Percentiles rank a stretch among this genome's conserved stretches.
phyloP scores from a whole-genome alignment of 169 alveolate species.

The Cryptosporidium canis region DNA sequence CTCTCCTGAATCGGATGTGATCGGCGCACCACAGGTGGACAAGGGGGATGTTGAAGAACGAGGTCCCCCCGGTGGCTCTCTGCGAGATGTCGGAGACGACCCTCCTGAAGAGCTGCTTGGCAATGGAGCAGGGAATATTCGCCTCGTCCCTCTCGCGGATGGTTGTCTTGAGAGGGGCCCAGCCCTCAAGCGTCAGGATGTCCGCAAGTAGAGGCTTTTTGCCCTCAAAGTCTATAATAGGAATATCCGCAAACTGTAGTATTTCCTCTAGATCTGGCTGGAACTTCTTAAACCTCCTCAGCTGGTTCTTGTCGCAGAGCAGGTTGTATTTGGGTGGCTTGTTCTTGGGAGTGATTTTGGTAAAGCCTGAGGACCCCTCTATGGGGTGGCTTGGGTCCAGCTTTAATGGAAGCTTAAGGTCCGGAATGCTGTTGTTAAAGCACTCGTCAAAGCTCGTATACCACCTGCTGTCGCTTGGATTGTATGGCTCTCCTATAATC shows the following conservation, averaged over 20 bases:
- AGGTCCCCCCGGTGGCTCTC: conserved; percentile 68
- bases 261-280: conserved; percentile 29
- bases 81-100: conserved; percentile 54
- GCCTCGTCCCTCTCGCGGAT: conserved; percentile 13
- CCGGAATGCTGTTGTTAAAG: conserved; percentile 24
- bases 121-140: conserved; percentile 53
- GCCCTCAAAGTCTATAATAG: conserved; percentile 49
- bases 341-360: not conserved
- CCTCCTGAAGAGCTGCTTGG: conserved; percentile 56
- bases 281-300: conserved; percentile 44
- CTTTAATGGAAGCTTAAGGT: conserved; percentile 5
- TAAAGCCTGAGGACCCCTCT: conserved; percentile 36
- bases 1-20: conserved; percentile 41
- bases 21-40: conserved; percentile 66
- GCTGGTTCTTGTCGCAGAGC: conserved; percentile 22
- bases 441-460: conserved; percentile 27
- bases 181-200: conserved; percentile 44
- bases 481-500: conserved; percentile 13
- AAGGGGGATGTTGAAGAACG: conserved; percentile 49
- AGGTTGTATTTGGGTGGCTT: conserved; percentile 43
- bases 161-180: conserved; percentile 63
- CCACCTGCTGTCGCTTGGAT: conserved; percentile 30
- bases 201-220: conserved; percentile 36
- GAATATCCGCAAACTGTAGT: conserved; percentile 4
- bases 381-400: conserved; percentile 17